Evolutionary conservation across 2,329 filamentous ascomycete species (phyloP), one percentile per base, ranked within the genome.

Genomic region (Didymella sp.): DNA sequence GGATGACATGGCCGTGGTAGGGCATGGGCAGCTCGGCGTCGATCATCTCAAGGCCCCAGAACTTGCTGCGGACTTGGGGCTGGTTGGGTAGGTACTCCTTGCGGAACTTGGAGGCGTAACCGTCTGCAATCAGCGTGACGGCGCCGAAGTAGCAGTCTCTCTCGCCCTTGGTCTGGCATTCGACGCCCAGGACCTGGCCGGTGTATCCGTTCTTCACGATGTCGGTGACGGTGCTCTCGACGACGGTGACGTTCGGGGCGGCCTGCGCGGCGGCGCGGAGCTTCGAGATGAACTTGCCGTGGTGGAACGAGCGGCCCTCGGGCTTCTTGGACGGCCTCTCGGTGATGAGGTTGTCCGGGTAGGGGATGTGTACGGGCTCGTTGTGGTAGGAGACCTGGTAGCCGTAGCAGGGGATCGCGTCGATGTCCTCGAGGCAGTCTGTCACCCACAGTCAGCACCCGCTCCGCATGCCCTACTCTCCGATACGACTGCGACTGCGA

Each of bases 21-120:
- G 87, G 85, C 49, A 85, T 82, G 2, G 92, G 91, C 9, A 98
- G 85, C 22, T 88, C 83, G 54, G 90, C 91, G 75, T 98, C 93
- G 71, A 95, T 90, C 61, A 99, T 84, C 76, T 99, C 94, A 30
- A 99, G 85, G 11, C 89, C 95, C 80, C 91, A 98, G 80, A 99
- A 99, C 78, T 92, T 95, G 70, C 89, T 93, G 70, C 88, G 88
- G 43, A 91, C 86, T 45, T 89, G 75, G 6, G 94, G 91, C 1
- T 82, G 79, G 56, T 85, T 83, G 25, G 81, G 79, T 56, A 93
- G 85, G 72, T 91, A 87, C 61, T 90, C 83, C 76, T 94, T 94
- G 66, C 95, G 88, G 80, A 98, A 97, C 71, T 90, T 93, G 71
- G 91, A 96, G 55, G 87, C 87, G 76, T 98, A 99, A 60, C 95